These are phyloP conservation scores for Leccinellum albellum DNA, from an alignment of 768 basidiomycete genomes.

Conservation along the genomic window DNA sequence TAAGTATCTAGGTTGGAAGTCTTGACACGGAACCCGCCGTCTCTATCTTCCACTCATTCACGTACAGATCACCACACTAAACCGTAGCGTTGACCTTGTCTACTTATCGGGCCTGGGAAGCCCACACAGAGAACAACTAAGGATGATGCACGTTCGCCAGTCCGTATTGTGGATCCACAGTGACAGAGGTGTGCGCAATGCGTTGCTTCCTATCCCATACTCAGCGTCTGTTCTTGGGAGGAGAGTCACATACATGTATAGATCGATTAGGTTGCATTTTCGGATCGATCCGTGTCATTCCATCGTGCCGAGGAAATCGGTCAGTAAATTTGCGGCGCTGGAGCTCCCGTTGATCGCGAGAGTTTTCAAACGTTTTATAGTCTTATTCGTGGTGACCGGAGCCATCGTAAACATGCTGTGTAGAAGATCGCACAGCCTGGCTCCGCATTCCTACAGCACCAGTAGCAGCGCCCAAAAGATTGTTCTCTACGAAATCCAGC, in stretches of 20 bases:
- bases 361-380: background rate
- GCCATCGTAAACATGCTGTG: background rate
- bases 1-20: too few relatives aligned
- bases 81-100: too few relatives aligned
- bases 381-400: background rate
- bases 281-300: background rate
- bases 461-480: background rate
- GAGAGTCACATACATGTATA: background rate
- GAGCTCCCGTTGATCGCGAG: background rate
- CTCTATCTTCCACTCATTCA: too few relatives aligned
- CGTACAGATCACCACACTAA: too few relatives aligned
- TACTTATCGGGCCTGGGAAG: too few relatives aligned
- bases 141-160: too few relatives aligned
- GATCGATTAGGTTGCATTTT: background rate
- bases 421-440: background rate
- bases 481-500: background rate
- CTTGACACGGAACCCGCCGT: too few relatives aligned
- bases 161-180: too few relatives aligned
- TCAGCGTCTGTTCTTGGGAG: background rate
- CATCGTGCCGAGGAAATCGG: background rate
- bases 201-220: background rate
- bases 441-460: background rate
- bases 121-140: too few relatives aligned
- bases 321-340: background rate
- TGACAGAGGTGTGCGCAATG: too few relatives aligned